Base-by-base conservation (phyloP, 2,329 filamentous ascomycete species). In the Fusarium marasasianum region DNA sequence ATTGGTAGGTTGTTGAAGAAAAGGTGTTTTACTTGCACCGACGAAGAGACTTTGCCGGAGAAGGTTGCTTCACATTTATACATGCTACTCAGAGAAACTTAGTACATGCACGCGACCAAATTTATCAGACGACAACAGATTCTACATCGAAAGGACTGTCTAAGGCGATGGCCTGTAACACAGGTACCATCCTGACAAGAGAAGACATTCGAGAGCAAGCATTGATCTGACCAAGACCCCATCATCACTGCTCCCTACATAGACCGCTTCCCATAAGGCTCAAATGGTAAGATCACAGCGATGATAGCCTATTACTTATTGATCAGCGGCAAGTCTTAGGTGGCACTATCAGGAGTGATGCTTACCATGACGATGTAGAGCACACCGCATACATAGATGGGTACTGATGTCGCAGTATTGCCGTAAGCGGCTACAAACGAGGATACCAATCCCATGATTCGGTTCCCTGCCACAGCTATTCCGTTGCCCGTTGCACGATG, bases 311-410 rank as follows among this genome's bases (percentile, higher is more conserved):
- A 8, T 2, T 12, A 26, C 3, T 11, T 22, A 3, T 15, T 5
- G 1, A 26, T 56, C 3, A 35, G 17, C 3, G 5, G 2, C 2
- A 6, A 5, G 1, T 22, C 8, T 8, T 6, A 3, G 2, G 14
- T 0, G 1, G 3, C 7, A 2, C 1, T 1, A 6, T 13, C 22
- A 14, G 8, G 14, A 6, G 8, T 22, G 3, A 0, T 35, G 13
- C 55, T 48, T 22, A 58, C 55, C 55, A 58, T 58, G 2, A 37
- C 13, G 13, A 58, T 20, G 12, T 58, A 58, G 20, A 58, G 41
- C 18, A 35, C 55, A 14, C 41, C 55, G n/a, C 55, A 58, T 11
- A 58, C 55, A 37, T 26, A 58, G 18, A 58, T 58, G 6, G 55
- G 55, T 1, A 58, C 55, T n/a, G 55, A 45, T 4, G 41, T 58